phyloP scores from a whole-genome alignment of 495 filamentous ascomycete species.

The Trichoderma asperelloides region DNA sequence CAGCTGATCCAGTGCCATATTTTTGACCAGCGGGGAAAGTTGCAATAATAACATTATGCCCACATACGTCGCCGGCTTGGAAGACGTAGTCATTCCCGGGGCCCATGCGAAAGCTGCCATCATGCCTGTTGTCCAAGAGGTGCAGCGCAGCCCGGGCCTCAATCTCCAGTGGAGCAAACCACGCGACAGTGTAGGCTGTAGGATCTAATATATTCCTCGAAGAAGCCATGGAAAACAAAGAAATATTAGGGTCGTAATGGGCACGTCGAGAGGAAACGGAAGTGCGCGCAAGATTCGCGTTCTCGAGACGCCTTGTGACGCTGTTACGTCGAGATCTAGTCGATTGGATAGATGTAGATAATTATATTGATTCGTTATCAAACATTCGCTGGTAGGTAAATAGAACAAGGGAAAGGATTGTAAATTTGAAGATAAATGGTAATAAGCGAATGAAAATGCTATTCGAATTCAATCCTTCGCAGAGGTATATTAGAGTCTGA shows the following conservation, averaged over 20 bases:
- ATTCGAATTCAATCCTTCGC: no score
- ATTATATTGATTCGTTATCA: no score
- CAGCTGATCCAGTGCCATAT: conserved; percentile 28
- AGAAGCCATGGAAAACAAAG: neutral
- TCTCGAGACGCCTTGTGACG: no score
- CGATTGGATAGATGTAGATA: no score
- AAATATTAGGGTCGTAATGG: neutral
- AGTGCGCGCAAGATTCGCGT: no score
- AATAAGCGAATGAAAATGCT: no score
- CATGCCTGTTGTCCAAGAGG: conserved; percentile 20
- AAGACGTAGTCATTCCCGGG: conserved; percentile 30
- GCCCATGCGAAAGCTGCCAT: conserved; percentile 17
- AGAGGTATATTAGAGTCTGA: no score
- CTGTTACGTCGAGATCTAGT: no score
- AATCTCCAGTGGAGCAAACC: conserved; percentile 20
- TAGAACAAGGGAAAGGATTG: no score
- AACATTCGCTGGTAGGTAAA: no score
- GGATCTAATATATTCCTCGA: conserved; percentile 11
- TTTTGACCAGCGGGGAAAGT: conserved; percentile 27
- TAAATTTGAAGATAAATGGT: no score
- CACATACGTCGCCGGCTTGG: conserved; percentile 24
- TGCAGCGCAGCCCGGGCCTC: conserved; percentile 19
- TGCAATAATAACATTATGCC: conserved; percentile 35
- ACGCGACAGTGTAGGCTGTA: conserved; percentile 19
- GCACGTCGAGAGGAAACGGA: no score